Evolutionary conservation across 73 alveolate species (phyloP), one percentile per base, ranked within the genome.

Genomic region (Uronychia setigera): DNA sequence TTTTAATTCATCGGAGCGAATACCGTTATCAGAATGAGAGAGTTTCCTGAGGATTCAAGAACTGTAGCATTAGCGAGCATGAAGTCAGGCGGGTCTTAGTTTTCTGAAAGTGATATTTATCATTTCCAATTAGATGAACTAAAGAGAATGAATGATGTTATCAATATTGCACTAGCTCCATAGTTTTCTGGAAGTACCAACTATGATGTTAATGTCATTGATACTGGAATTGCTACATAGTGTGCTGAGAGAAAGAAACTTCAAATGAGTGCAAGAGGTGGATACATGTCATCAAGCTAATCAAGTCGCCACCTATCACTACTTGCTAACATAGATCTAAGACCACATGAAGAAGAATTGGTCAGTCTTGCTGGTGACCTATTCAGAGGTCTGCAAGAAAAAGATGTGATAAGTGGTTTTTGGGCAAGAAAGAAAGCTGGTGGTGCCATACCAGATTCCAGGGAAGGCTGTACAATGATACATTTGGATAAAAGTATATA

Each of bases 391-490:
- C 25, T 32, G 30, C 19, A 13, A 82, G 76, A 74, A 30, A 28
- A 27, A 29, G 1, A 82, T 14, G 11, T 5, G 27, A 0, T 74
- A 1, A 28, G 35, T 35, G 89, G 89, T 27, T 82, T 35, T 31
- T 82, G 89, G 89, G 34, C 60, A 60, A 27, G 76, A 9, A 29
- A 28, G 29, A 60, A 82, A 14, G 30, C 74, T 28, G n/a, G 74
- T 1, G 35, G 77, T 29, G 26, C 60, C 75, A 58, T 58, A 11
- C 89, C 89, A 0, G 60, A 74, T n/a, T 58, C 89, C 25, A 82
- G 89, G 76, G 89, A 82, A 33, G 76, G 89, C 33, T 32, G 82
- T 19, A 82, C 60, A 60, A 58, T 82, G 60, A 32, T 13, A 26
- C 58, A 31, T 13, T 60, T 82, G 74, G 74, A 82, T 29, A 82